Evolutionary conservation across 495 filamentous ascomycete genomes (phyloP).

Genomic region (Chaetomidium leptoderma): DNA sequence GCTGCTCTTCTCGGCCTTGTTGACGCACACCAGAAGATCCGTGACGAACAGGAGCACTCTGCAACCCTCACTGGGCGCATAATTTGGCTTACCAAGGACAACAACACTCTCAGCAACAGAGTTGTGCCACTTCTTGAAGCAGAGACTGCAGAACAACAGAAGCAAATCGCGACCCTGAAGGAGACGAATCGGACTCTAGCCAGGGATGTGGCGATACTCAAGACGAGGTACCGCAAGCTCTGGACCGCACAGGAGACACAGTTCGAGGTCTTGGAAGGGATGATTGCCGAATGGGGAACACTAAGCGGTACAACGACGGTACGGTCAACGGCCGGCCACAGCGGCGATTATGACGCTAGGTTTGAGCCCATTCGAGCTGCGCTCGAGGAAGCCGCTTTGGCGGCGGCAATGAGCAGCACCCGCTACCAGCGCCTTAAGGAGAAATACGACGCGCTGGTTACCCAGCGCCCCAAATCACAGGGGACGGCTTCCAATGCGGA

Average conservation of each 20-base stretch:
- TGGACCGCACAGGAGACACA: not conserved
- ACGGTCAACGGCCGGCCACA: not conserved
- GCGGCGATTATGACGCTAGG: not conserved
- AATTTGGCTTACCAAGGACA: not conserved
- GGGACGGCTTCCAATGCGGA: not conserved
- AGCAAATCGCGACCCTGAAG: not conserved
- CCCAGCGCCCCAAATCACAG: not conserved
- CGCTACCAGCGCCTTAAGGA: not conserved
- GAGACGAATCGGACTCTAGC: not conserved
- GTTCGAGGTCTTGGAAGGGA: not conserved
- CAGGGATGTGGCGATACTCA: not conserved
- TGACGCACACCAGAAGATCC: not conserved
- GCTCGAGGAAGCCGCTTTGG: not conserved
- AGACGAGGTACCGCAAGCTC: slow-evolving; percentile 1
- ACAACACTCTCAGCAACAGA: not conserved
- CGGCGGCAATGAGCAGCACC: not conserved
- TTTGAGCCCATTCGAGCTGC: not conserved
- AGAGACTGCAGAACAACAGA: not conserved
- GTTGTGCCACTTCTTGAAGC: not conserved
- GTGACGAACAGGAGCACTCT: not conserved
- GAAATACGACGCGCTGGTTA: not conserved
- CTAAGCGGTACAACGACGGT: not conserved
- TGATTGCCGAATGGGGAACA: not conserved
- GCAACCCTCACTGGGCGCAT: rapidly evolving
- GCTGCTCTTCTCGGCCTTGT: not conserved